These are phyloP conservation scores for Mortierella claussenii DNA, from an alignment of 192 early-diverging fungal species.

Conservation along the genomic window DNA sequence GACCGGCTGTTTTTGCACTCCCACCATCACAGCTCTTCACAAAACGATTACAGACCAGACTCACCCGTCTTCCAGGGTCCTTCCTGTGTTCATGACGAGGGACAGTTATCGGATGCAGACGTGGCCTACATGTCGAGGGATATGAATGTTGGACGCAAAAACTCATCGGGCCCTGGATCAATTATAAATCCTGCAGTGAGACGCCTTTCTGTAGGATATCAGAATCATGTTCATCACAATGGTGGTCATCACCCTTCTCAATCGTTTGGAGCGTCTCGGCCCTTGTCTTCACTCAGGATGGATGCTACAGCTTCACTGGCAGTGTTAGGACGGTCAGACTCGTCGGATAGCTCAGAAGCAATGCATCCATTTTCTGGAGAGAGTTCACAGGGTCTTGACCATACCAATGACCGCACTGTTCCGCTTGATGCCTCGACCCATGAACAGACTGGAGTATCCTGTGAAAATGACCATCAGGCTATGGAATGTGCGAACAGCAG, in stretches of 20 bases:
- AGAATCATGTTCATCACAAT: conserved; percentile 21
- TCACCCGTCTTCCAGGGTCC: conserved; percentile 51
- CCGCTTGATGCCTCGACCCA: too few species aligned
- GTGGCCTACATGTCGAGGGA: conserved; percentile 49
- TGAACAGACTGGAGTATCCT: too few species aligned
- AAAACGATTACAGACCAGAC: conserved; percentile 30
- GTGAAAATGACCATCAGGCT: too few species aligned
- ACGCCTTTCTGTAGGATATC: conserved; percentile 15
- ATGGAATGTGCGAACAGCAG: too few species aligned
- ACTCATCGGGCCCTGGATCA: conserved; percentile 3
- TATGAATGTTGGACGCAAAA: conserved; percentile 41
- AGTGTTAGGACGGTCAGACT: background rate
- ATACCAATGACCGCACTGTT: too few species aligned
- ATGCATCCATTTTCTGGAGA: background rate
- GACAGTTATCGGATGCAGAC: conserved; percentile 45
- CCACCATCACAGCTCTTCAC: background rate
- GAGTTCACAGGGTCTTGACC: too few species aligned
- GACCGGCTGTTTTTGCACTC: conserved; percentile 9
- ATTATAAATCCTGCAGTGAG: conserved; percentile 13
- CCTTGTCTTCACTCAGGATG: conserved; percentile 30
- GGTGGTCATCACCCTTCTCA: conserved; percentile 10
- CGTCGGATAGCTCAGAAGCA: conserved; percentile 11
- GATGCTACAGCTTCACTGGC: conserved; percentile 17
- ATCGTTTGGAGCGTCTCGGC: background rate
- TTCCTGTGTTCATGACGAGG: conserved; percentile 27